Conservation (phyloP, 2,329 filamentous ascomycete species). For the Lasiodiplodia gonubiensis region DNA sequence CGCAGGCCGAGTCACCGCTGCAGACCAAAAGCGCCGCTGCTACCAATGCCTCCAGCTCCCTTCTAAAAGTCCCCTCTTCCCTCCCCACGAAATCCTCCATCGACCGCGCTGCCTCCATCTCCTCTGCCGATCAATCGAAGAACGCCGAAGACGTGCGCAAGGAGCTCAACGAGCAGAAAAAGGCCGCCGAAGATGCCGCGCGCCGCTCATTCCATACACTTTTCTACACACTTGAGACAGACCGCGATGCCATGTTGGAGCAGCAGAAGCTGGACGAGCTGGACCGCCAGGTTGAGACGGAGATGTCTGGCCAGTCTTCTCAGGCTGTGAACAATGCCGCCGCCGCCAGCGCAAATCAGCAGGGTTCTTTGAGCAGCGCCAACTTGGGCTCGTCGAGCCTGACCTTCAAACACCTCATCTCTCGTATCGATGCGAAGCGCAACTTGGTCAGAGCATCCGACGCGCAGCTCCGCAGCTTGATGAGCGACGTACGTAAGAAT, state of each 20-base stretch:
- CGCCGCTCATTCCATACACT: constrained; percentile 90
- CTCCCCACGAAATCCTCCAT: constrained; percentile 65
- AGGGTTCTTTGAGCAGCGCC: constrained; percentile 88
- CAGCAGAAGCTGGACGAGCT: constrained; percentile 97
- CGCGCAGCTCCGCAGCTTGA: constrained; percentile 85
- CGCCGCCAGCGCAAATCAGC: constrained; percentile 64
- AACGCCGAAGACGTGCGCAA: constrained; percentile 88
- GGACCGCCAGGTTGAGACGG: constrained; percentile 92
- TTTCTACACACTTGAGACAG: constrained; percentile 94
- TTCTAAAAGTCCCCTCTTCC: constrained; percentile 71
- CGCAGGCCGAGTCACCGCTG: constrained; percentile 53
- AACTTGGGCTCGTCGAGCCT: constrained; percentile 95
- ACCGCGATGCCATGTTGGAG: constrained; percentile 94
- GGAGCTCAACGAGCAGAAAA: constrained; percentile 89
- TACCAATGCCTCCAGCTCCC: constrained; percentile 57
- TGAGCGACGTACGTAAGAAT: constrained; percentile 98
- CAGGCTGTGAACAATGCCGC: constrained; percentile 61
- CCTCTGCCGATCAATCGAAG: constrained; percentile 64
- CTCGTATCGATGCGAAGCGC: constrained; percentile 90
- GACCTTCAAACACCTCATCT: constrained; percentile 95
- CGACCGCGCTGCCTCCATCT: constrained; percentile 61
- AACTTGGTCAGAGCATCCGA: constrained; percentile 90
- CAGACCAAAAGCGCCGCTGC: constrained; percentile 60
- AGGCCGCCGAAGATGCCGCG: constrained; percentile 85
- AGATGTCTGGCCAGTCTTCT: constrained; percentile 73